Evolutionary conservation across 208 protist species (phyloP).

Genomic region (Trypanosoma brucei): DNA sequence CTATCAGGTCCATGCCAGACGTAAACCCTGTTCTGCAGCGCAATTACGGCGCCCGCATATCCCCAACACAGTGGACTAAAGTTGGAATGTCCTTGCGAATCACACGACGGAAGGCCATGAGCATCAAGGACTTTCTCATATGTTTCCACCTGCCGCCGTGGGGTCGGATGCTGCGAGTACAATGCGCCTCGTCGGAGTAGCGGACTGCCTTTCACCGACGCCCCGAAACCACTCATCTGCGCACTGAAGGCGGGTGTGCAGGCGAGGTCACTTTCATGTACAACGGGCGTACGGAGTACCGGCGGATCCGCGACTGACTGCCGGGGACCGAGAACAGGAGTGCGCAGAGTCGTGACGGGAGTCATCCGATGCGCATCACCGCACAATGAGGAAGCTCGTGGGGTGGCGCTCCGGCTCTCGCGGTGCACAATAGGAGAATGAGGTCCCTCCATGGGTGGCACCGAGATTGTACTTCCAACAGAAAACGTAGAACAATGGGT

Average conservation of each 20-base stretch:
- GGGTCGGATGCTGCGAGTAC: conserved; percentile 17
- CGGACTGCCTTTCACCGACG: conserved; percentile 15
- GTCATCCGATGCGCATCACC: conserved; percentile 8
- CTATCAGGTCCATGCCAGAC: conserved; percentile 20
- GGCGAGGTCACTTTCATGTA: conserved; percentile 19
- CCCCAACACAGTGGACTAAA: conserved; percentile 30
- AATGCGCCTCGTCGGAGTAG: conserved; percentile 12
- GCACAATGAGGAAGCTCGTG: conserved; percentile 1
- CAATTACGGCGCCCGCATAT: conserved; percentile 23
- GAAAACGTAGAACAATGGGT: background rate
- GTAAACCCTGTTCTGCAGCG: conserved; percentile 21
- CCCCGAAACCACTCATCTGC: background rate
- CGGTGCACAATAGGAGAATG: background rate
- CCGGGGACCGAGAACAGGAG: conserved; percentile 11
- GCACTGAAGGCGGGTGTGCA: background rate
- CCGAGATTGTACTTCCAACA: background rate
- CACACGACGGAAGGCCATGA: conserved; percentile 14
- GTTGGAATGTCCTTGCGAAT: conserved; percentile 13
- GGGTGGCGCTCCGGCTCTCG: background rate
- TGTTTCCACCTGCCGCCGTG: conserved; percentile 13
- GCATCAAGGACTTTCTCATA: conserved; percentile 18
- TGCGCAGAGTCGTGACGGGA: background rate
- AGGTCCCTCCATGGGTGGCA: background rate
- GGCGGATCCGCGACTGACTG: background rate
- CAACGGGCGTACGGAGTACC: conserved; percentile 20